These are phyloP conservation scores for Pleurotus sapidus DNA, from an alignment of 768 basidiomycete genomes.

Conservation along the genomic window DNA sequence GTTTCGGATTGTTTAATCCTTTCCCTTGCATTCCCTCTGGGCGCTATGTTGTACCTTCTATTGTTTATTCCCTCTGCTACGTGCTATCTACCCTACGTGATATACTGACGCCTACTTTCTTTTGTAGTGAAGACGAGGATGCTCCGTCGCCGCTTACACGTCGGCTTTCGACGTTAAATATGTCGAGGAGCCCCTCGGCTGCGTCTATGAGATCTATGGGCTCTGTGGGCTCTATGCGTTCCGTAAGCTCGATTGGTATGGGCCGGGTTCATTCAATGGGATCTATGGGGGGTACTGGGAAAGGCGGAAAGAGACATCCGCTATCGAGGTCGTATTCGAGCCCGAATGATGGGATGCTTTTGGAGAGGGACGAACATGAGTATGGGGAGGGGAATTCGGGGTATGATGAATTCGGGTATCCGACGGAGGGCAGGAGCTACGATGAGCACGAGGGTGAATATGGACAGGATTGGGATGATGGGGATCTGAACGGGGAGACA, in stretches of 20 bases:
- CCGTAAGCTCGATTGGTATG: no score
- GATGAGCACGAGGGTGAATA: no score
- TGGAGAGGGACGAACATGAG: not conserved
- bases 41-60: not conserved
- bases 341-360: slow-evolving; percentile 8
- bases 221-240: not conserved
- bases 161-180: slow-evolving; percentile 55
- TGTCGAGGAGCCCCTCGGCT: slow-evolving; percentile 43
- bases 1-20: not conserved
- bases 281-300: not conserved
- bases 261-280: not conserved
- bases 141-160: slow-evolving; percentile 66
- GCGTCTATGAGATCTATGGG: slow-evolving; percentile 32
- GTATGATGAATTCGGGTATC: not conserved
- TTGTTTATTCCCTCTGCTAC: not conserved
- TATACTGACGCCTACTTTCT: not conserved
- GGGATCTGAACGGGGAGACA: not conserved
- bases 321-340: slow-evolving; percentile 26
- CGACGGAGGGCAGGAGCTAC: not conserved
- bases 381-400: not conserved
- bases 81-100: not conserved
- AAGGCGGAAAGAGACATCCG: slow-evolving; percentile 19
- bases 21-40: not conserved
- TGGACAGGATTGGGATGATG: not conserved
- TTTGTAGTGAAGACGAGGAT: slow-evolving; percentile 66